phyloP scores from a whole-genome alignment of 768 basidiomycete species.

The Auricularia heimuer region DNA sequence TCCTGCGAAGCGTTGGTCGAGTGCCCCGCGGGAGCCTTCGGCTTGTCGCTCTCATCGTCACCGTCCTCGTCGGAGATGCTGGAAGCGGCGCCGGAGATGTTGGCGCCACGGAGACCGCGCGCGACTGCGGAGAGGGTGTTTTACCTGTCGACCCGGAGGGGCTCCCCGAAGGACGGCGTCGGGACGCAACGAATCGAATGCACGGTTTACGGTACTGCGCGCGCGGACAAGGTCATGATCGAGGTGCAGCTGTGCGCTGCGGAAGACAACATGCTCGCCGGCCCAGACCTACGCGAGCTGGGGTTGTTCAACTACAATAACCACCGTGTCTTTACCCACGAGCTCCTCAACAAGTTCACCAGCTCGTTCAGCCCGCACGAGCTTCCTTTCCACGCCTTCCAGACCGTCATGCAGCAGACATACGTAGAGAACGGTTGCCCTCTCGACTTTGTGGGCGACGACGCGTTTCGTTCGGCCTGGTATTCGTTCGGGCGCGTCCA shows the following conservation, averaged over 20 bases:
- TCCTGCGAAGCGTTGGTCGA: too few relatives aligned
- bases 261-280: constrained; percentile 2
- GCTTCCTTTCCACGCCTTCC: constrained; percentile 13
- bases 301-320: constrained; percentile 15
- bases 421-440: constrained; percentile 6
- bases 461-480: constrained; percentile 13
- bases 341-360: constrained; percentile 14
- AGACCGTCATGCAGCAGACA: constrained; percentile 1
- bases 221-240: not conserved
- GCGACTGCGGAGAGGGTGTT: too few relatives aligned
- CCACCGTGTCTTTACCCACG: constrained; percentile 11
- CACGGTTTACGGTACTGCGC: too few relatives aligned
- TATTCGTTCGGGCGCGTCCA: constrained; percentile 11
- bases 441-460: constrained; percentile 7
- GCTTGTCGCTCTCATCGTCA: too few relatives aligned
- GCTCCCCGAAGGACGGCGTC: too few relatives aligned
- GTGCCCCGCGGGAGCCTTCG: too few relatives aligned
- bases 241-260: not conserved
- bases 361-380: constrained; percentile 10
- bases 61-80: too few relatives aligned
- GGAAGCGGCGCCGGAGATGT: too few relatives aligned
- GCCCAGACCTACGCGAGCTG: constrained; percentile 8
- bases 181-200: too few relatives aligned
- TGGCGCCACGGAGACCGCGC: too few relatives aligned
- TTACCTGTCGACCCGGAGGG: too few relatives aligned